A percentile compares a stretch with the other conserved stretches of the same genome.
phyloP scores from a whole-genome alignment of 352 stramenopile genomes.

The Phytophthora hybrid region DNA sequence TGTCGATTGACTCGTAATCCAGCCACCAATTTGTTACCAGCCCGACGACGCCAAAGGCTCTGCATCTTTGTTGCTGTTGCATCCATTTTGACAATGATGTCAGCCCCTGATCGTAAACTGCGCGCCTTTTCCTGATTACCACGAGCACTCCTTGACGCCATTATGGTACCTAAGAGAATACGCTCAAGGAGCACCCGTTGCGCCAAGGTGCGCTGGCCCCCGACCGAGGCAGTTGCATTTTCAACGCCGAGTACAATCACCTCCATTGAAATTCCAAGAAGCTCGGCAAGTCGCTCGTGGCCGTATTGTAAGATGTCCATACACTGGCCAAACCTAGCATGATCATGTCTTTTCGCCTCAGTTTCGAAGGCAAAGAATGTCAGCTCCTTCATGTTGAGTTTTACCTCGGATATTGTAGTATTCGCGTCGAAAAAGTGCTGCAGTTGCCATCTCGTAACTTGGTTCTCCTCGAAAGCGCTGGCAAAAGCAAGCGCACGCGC shows the following conservation, averaged over 20 bases:
- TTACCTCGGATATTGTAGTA: slow-evolving; percentile 68
- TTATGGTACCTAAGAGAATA: slow-evolving; percentile 29
- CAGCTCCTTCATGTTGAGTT: slow-evolving; percentile 61
- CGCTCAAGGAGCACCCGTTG: slow-evolving; percentile 17
- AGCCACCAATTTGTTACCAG: slow-evolving; percentile 50
- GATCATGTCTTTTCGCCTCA: slow-evolving; percentile 61
- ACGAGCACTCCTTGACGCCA: slow-evolving; percentile 21
- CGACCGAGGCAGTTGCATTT: neutral
- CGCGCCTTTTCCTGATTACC: slow-evolving; percentile 39
- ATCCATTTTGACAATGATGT: slow-evolving; percentile 51
- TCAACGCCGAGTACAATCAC: slow-evolving; percentile 40
- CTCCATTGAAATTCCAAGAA: slow-evolving; percentile 60
- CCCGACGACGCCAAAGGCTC: slow-evolving; percentile 60
- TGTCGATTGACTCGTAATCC: slow-evolving; percentile 44
- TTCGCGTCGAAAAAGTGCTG: slow-evolving; percentile 66
- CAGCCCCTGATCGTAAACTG: slow-evolving; percentile 37
- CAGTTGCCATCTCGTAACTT: slow-evolving; percentile 71
- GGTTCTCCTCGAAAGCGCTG: slow-evolving; percentile 45
- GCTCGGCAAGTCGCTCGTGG: slow-evolving; percentile 64
- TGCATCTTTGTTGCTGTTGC: slow-evolving; percentile 51
- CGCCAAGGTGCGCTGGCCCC: neutral
- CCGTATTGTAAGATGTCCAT: slow-evolving; percentile 70
- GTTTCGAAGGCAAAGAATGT: slow-evolving; percentile 59
- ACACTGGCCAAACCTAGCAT: slow-evolving; percentile 48
- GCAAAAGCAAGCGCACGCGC: slow-evolving; percentile 69